Evolutionary conservation across 306 rosid species (phyloP).

Genomic region (Pyrus bretschneideri): DNA sequence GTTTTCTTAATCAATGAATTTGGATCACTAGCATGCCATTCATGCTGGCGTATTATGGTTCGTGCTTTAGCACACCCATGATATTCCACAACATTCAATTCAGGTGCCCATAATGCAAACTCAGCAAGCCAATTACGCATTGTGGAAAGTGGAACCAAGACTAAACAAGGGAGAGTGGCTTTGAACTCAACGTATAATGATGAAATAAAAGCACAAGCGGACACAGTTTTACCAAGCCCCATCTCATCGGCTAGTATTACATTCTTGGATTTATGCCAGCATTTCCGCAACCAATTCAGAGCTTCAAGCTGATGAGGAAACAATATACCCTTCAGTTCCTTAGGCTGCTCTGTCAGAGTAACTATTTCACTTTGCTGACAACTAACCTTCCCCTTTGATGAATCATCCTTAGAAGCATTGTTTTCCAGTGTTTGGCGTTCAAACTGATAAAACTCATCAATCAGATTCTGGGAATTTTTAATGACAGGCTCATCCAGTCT

Average conservation of each 20-base stretch:
- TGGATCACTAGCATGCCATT: constrained; percentile 87
- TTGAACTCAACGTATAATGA: constrained; percentile 84
- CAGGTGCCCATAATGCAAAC: constrained; percentile 88
- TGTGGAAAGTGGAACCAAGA: constrained; percentile 94
- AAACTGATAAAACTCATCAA: constrained; percentile 48
- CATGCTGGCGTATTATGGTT: constrained; percentile 81
- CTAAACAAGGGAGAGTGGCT: constrained; percentile 90
- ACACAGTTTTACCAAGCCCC: constrained; percentile 98
- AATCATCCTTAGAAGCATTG: constrained; percentile 50
- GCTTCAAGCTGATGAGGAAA: constrained; percentile 99
- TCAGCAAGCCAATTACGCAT: constrained; percentile 99
- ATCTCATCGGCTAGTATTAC: constrained; percentile 99
- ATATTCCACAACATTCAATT: constrained; percentile 92
- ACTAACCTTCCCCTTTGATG: constrained; percentile 39
- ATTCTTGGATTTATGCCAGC: constrained; percentile 92
- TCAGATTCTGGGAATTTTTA: constrained; percentile 50
- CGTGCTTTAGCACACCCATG: constrained; percentile 99
- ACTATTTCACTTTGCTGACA: constrained; percentile 53
- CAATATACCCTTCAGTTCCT: constrained; percentile 83
- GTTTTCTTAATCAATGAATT: constrained; percentile 60
- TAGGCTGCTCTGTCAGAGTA: constrained; percentile 82
- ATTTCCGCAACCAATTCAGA: constrained; percentile 93
- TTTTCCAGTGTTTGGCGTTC: constrained; percentile 63
- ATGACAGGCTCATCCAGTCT: constrained; percentile 73
- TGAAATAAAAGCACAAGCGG: constrained; percentile 88